Evolutionary conservation across 306 rosid species (phyloP), one percentile per base, ranked within the genome.

Genomic region (Cicer arietinum): DNA sequence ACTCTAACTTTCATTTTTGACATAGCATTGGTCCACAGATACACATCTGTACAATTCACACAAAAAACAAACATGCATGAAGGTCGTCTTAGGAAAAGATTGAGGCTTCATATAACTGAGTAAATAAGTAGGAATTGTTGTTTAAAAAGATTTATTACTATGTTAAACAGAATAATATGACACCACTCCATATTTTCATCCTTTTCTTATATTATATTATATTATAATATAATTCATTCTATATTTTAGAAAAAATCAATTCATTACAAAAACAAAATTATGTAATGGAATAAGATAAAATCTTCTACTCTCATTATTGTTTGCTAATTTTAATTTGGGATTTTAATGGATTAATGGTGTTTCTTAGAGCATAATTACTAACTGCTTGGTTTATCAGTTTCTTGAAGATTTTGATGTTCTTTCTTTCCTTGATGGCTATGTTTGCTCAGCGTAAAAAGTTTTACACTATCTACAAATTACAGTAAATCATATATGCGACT

Each of bases 1-100:
- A 89, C 92, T 76, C 98, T 87, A 76, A 90, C 71, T 80, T 78
- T 87, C 98, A 91, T 88, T 79, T 91, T 88, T 84, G 89, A 86
- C 68, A 86, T 79, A 75, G 89, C 81, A 86, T 88, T 80, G 39
- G 96, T 89, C 98, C 98, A 93, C 70, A 71, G 91, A 87, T 91
- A 93, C 39, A 93, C 96, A 85, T 91, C 98, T 93, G 97, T 54
- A 67, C 59, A 78, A 80, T 58, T 68, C 37, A 75, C 22, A 50
- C 47, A 65, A 65, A 51, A 41, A 61, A 69, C 11, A 9, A 77
- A 48, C 37, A 59, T 76, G 39, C 30, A 22, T 57, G 44, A 59
- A 74, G 11, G 51, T 52, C 67, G 54, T 16, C 71, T 42, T 9
- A 68, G 12, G 16, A 18, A 71, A 80, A 77, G 58, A 69, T 77